phyloP scores from a whole-genome alignment of 768 basidiomycete species.

The Lactarius sanguifluus region DNA sequence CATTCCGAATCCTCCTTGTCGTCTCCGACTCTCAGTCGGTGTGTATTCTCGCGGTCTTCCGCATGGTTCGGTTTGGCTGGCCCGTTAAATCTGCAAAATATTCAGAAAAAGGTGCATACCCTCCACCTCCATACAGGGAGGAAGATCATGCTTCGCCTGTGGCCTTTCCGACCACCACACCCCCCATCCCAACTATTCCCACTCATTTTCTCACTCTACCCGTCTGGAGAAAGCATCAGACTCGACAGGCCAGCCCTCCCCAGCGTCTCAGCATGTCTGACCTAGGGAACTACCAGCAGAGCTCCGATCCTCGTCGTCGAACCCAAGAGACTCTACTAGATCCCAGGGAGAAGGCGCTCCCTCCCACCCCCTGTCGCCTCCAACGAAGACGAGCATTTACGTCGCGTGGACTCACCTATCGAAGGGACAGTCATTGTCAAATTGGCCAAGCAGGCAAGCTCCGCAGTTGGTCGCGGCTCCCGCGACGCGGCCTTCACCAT shows the following conservation, averaged over 20 bases:
- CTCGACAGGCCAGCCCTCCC: constrained; percentile 35
- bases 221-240: constrained; percentile 57
- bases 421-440: constrained; percentile 5
- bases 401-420: not conserved
- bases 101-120: constrained; percentile 13
- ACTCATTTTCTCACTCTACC: constrained; percentile 65
- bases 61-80: constrained; percentile 28
- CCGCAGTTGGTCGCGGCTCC: not conserved
- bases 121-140: constrained; percentile 14
- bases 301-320: constrained; percentile 13
- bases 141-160: constrained; percentile 17
- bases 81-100: constrained; percentile 18
- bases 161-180: constrained; percentile 15
- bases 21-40: not conserved
- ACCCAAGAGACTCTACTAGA: constrained; percentile 3
- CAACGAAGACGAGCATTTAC: constrained; percentile 23
- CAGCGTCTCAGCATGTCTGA: constrained; percentile 35
- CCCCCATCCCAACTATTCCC: constrained; percentile 36
- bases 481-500: constrained; percentile 24
- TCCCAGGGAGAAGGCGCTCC: constrained; percentile 35
- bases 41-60: constrained; percentile 3
- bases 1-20: not conserved
- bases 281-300: constrained; percentile 32
- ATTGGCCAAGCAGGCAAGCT: constrained; percentile 5
- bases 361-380: constrained; percentile 36